Percentiles rank a stretch among this genome's conserved stretches.
phyloP scores from a whole-genome alignment of 176 grass and related monocot genomes.

The Tuctoria greenei region DNA sequence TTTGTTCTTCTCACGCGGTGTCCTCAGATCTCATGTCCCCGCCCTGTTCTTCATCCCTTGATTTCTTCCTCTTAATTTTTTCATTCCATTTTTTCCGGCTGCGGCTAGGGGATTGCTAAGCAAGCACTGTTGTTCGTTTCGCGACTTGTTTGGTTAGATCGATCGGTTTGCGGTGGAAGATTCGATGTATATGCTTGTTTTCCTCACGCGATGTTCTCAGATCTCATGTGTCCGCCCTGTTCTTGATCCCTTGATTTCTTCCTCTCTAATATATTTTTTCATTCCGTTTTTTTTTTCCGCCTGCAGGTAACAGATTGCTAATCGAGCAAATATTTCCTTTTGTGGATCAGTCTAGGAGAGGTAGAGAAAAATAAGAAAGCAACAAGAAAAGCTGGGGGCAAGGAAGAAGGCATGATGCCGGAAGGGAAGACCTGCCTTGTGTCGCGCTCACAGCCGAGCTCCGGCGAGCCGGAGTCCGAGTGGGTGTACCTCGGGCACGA shows the following conservation, averaged over 20 bases:
- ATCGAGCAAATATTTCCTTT: conserved; percentile 19
- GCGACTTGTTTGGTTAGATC: background rate
- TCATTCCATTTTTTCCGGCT: conserved; percentile 14
- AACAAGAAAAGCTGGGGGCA: background rate
- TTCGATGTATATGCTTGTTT: conserved; percentile 34
- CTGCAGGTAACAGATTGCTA: conserved; percentile 36
- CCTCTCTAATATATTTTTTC: background rate
- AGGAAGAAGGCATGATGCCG: conserved; percentile 55
- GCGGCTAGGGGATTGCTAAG: conserved; percentile 34
- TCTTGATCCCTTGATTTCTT: conserved; percentile 38
- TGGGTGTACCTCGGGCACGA: conserved; percentile 47
- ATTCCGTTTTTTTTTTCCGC: background rate
- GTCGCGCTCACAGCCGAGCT: conserved; percentile 54
- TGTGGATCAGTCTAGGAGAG: conserved; percentile 29
- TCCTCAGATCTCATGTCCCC: conserved; percentile 37
- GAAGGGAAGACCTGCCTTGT: conserved; percentile 67
- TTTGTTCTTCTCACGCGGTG: conserved; percentile 3
- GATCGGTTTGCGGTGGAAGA: conserved; percentile 21
- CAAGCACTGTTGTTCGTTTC: background rate
- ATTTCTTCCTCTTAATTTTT: background rate
- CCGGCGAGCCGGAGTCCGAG: conserved; percentile 58
- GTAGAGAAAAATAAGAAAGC: conserved; percentile 24
- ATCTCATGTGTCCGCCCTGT: conserved; percentile 24
- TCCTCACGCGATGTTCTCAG: background rate
- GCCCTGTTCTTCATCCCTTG: too few relatives aligned